Evolutionary conservation across 257 asterid species (phyloP).

Genomic region (Gentiana macrophylla): DNA sequence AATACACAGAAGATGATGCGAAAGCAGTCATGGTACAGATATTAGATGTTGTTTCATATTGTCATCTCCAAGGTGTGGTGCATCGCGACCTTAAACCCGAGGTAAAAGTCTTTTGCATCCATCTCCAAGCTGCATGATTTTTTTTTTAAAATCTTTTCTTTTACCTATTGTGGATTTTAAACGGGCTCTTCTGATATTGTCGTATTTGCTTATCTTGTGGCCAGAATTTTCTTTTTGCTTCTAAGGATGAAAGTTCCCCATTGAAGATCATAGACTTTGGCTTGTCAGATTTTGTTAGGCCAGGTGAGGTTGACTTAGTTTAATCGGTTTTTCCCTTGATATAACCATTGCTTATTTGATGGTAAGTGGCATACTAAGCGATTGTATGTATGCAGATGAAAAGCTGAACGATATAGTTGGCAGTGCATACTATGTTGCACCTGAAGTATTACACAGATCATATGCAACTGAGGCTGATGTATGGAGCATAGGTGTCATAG

Average conservation of each 20-base stretch:
- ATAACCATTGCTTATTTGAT: constrained; percentile 3
- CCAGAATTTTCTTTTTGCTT: constrained; percentile 51
- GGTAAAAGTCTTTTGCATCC: constrained; percentile 21
- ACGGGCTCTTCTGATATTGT: background rate
- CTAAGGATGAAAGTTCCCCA: constrained; percentile 40
- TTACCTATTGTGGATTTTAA: background rate
- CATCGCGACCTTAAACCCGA: constrained; percentile 81
- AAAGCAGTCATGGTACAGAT: constrained; percentile 47
- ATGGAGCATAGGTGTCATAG: constrained; percentile 41
- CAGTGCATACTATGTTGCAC: constrained; percentile 47
- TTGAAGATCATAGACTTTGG: constrained; percentile 66
- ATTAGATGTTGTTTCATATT: constrained; percentile 42
- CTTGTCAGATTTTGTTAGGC: constrained; percentile 53
- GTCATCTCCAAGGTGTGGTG: constrained; percentile 62
- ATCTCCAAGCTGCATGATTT: too few species aligned
- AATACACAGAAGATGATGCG: constrained; percentile 53
- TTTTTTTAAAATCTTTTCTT: background rate
- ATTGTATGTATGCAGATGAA: constrained; percentile 39
- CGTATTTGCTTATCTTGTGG: constrained; percentile 7
- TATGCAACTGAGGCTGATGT: constrained; percentile 42
- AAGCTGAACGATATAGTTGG: constrained; percentile 63
- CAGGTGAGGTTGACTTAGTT: constrained; percentile 26
- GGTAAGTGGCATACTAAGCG: constrained; percentile 5
- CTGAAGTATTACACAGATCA: constrained; percentile 42
- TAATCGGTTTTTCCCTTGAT: background rate